Evolutionary conservation across 768 basidiomycete genomes (phyloP).

Genomic region (Tylopilus balloui): DNA sequence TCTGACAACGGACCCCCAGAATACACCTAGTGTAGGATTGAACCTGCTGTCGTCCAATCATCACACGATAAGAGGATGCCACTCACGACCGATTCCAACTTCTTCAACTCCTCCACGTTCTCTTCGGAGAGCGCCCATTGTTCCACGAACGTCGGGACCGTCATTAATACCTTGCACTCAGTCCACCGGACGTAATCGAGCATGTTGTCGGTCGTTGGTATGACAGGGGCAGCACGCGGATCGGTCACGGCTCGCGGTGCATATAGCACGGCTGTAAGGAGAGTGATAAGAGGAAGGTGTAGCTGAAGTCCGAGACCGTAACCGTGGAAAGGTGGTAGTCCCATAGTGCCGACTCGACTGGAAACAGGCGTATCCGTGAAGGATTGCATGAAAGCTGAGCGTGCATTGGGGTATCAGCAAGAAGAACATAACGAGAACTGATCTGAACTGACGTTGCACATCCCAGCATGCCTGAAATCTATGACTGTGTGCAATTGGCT

Average conservation of each 20-base stretch:
- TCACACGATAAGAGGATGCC: too few species aligned
- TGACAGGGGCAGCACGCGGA: background rate
- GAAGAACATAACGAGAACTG: background rate
- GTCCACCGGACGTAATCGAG: background rate
- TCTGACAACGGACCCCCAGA: background rate
- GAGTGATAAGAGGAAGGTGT: background rate
- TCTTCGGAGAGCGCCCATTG: background rate
- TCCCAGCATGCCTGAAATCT: background rate
- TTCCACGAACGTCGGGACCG: background rate
- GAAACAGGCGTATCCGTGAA: background rate
- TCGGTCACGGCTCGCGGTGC: background rate
- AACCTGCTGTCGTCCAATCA: too few species aligned
- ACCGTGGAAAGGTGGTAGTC: background rate
- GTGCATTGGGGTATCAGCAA: background rate
- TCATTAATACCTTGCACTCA: background rate
- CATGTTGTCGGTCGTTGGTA: background rate
- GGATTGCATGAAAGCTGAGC: background rate
- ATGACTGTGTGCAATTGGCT: background rate
- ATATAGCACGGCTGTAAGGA: background rate
- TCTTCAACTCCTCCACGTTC: background rate
- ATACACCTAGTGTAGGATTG: background rate
- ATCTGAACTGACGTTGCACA: background rate
- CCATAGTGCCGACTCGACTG: background rate
- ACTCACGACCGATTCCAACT: background rate
- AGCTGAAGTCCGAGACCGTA: background rate